Base-by-base conservation (phyloP, 176 grass and related monocot genomes). In the Zoysia pacifica region DNA sequence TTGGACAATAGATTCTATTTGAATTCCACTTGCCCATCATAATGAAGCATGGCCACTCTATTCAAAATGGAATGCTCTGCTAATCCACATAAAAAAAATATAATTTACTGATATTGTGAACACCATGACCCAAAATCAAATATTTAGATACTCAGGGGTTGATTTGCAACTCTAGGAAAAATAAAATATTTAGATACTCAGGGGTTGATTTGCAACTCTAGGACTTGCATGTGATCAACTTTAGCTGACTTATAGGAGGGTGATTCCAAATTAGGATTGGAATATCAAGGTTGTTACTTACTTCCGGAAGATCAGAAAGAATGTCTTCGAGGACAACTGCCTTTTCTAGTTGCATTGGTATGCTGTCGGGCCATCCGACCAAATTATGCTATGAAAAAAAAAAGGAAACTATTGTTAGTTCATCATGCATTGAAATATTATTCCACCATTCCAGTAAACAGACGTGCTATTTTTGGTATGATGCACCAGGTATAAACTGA, bases 301-400 rank as follows among this genome's bases (percentile, higher is more conserved):
- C 94, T 83, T 83, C 69, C 56, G 94, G 94, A 82, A 97, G 94
- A 89, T 97, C 94, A 81, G 91, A 85, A 72, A 97, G 75, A 85
- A 90, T 81, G 69, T 97, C 91, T 84, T 91, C 91, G 38, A 97
- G 94, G 66, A 97, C 86, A 87, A 92, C 75, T 70, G 82, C 80
- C 43, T 89, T 92, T 54, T 86, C 94, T 81, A 97, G 69, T 61
- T 87, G 89, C 81, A 87, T 81, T 75, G 60, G 41, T 51, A 61
- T 84, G 80, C 72, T 75, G 4, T 90, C 82, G 11, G 86, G 16
- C 86, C 93, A 94, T 20, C 87, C 94, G 81, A 97, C 94, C 78
- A 97, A 76, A 77, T 97, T 94, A 64, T 65, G 89, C 91, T 97
- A 28, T 28, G 79, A 65, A 73, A 78, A 78, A 79, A 39, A 54